Base-by-base conservation (phyloP, 345 rosid genomes). In the Eucalyptus rudis region DNA sequence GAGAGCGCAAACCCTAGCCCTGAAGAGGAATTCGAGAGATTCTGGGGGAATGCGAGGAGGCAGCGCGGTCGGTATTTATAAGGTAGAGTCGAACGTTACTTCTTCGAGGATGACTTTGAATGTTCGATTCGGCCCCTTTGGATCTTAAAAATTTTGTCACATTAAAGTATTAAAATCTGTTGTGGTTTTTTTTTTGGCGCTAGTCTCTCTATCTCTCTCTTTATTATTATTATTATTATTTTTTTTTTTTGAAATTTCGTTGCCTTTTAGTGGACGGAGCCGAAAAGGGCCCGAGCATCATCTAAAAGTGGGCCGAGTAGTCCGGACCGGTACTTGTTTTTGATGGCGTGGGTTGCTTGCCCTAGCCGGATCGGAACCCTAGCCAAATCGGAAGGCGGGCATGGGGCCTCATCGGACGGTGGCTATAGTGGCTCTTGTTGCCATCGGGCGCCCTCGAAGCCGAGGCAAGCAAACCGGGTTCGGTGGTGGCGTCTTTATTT, bases 401-500 rank as follows among this genome's bases (percentile, higher is more conserved):
- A 20, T 10, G 8, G 44, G 8, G 2, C 24, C 25, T 68, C 25
- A 71, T 9, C 4, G 2, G 27, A 22, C 0, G 2, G 83, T 20
- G 27, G 47, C 4, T 5, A 0, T 1, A 5, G 45, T 20, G 45
- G 27, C 45, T 36, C 45, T 36, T 3, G 2, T 36, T 17, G 24
- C 43, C 24, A 16, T 16, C 0, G 0, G 20, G 79, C 14, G 13
- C 13, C 80, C 44, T 3, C 0, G 25, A 17, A 9, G 80, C 4
- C 14, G 0, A 0, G 81, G 43, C 25, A 19, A 71, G 27, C 45
- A 36, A 36, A 71, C 7, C 3, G 8, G 15, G 8, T 2, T 12
- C 0, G 16, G 17, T 29, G 16, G 8, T 6, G 33, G 8, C 4
- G 0, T 13, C 2, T 59, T 11, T 3, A 1, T n/a, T n/a, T n/a